These are phyloP conservation scores for Coniferiporia weirii DNA, from an alignment of 1,284 basidiomycete genomes.

Conservation along the genomic window DNA sequence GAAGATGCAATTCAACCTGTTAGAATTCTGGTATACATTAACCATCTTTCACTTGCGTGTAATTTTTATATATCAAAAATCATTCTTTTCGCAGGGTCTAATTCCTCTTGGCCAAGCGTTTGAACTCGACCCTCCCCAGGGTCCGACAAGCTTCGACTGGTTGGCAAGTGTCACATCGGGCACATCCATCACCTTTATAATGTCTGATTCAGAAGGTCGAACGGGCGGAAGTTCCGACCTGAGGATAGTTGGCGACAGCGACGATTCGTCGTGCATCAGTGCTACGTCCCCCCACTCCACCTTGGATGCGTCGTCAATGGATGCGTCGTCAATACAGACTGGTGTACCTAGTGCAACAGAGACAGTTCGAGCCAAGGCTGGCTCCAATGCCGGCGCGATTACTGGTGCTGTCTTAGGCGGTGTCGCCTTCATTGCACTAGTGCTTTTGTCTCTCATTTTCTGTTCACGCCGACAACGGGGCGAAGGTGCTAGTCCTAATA, in stretches of 20 bases:
- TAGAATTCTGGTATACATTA: constrained; percentile 47
- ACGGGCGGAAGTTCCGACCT: constrained; percentile 57
- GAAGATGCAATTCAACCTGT: constrained; percentile 51
- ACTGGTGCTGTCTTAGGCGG: constrained; percentile 56
- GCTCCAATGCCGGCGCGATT: constrained; percentile 39
- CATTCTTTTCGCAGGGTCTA: constrained; percentile 41
- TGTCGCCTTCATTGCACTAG: constrained; percentile 45
- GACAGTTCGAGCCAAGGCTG: constrained; percentile 3
- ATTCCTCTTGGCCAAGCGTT: constrained; percentile 58
- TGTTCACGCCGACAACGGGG: constrained; percentile 35
- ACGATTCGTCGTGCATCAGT: constrained; percentile 49
- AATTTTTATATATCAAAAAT: background rate
- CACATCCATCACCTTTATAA: constrained; percentile 54
- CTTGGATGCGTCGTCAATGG: background rate
- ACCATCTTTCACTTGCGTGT: constrained; percentile 6
- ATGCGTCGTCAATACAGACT: constrained; percentile 15
- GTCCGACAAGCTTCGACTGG: constrained; percentile 50
- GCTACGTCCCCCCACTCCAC: constrained; percentile 47
- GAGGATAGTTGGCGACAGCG: constrained; percentile 41
- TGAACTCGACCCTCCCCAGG: constrained; percentile 40
- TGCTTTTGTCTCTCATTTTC: constrained; percentile 46
- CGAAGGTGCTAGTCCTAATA: constrained; percentile 1
- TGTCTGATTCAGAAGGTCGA: constrained; percentile 52
- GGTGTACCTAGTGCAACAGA: constrained; percentile 20
- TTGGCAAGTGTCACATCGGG: constrained; percentile 50